Conservation (phyloP, 495 filamentous ascomycete species). For the Coniosporium apollinis region DNA sequence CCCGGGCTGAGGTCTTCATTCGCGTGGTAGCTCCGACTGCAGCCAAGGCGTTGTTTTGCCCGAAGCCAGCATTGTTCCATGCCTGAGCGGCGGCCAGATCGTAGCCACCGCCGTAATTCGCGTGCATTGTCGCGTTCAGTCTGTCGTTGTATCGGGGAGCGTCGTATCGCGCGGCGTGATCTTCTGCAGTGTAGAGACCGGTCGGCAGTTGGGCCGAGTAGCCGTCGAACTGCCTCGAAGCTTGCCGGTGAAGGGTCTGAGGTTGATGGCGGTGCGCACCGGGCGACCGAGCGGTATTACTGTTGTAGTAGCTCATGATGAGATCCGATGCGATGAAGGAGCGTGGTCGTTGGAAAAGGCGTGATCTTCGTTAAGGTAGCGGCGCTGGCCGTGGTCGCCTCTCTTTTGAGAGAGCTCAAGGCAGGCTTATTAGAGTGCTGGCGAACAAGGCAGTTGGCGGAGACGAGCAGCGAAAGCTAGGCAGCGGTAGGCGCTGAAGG, state of each 20-base stretch:
- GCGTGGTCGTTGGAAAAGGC: too few species aligned
- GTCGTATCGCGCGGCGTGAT: conserved; percentile 43
- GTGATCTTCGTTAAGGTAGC: too few species aligned
- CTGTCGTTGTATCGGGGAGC: conserved; percentile 39
- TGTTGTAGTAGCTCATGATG: too few species aligned
- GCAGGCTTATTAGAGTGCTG: too few species aligned
- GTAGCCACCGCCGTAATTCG: conserved; percentile 33
- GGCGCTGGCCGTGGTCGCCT: too few species aligned
- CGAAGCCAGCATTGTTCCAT: conserved; percentile 41
- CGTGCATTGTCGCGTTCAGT: conserved; percentile 36
- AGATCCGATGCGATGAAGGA: too few species aligned
- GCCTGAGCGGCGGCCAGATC: conserved; percentile 47
- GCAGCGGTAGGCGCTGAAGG: too few species aligned
- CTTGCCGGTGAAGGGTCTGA: conserved; percentile 13
- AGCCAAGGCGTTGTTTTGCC: conserved; percentile 29
- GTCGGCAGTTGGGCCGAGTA: conserved; percentile 40
- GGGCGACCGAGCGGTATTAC: conserved; percentile 11
- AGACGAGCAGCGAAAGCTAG: too few species aligned
- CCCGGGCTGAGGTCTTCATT: conserved; percentile 36
- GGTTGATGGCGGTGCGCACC: conserved; percentile 8
- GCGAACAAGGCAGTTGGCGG: too few species aligned
- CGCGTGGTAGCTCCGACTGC: conserved; percentile 38
- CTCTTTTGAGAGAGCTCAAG: too few species aligned
- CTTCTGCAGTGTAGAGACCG: conserved; percentile 42
- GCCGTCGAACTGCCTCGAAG: conserved; percentile 21